phyloP scores from a whole-genome alignment of 129 eudicot genomes.

The Cynara cardunculus region DNA sequence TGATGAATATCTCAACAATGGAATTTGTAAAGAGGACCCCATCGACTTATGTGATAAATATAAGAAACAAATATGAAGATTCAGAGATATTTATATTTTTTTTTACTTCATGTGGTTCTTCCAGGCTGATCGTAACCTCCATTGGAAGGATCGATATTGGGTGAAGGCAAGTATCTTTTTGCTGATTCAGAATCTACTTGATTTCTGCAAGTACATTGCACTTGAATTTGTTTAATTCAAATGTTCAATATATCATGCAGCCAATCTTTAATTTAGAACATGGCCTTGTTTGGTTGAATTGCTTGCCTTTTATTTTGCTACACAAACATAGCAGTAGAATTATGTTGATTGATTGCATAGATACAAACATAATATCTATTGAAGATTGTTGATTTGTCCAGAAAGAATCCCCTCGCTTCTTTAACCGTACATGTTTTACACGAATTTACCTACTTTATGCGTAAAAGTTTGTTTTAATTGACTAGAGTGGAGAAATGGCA shows the following conservation, averaged over 20 bases:
- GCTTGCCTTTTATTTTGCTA: no score
- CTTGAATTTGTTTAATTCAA: background rate
- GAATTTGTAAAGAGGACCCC: background rate
- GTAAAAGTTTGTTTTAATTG: background rate
- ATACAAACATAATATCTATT: background rate
- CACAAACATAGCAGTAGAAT: background rate
- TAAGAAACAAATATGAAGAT: background rate
- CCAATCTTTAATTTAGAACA: no score
- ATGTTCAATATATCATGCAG: background rate
- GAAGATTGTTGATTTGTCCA: background rate
- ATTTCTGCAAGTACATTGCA: background rate
- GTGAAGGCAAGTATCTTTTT: slow-evolving; percentile 64
- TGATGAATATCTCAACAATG: background rate
- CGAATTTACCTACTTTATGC: background rate
- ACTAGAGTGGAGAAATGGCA: background rate
- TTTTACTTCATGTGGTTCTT: slow-evolving; percentile 21
- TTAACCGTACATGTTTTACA: background rate
- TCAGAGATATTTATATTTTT: background rate
- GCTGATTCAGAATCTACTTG: background rate
- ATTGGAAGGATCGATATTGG: slow-evolving; percentile 91
- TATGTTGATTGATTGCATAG: background rate
- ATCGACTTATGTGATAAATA: background rate
- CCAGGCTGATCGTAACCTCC: slow-evolving; percentile 63
- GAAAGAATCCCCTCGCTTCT: background rate
- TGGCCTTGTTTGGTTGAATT: no score